Evolutionary conservation across 2,329 filamentous ascomycete genomes (phyloP).

Genomic region (Trichoderma arundinaceum): DNA sequence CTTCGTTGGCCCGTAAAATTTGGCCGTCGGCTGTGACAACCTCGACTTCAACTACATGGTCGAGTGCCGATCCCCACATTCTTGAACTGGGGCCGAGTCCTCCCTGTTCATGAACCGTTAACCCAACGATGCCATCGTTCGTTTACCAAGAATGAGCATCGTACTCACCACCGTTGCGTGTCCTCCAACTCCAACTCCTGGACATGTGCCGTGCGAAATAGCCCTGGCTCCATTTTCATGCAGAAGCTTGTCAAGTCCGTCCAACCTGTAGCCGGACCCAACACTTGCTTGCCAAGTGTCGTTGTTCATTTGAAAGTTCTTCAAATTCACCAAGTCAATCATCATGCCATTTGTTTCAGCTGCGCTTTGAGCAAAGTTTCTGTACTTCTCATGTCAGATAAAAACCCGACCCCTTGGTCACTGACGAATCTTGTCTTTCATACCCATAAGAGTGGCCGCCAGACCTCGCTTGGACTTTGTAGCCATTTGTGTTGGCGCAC

Average conservation of each 20-base stretch:
- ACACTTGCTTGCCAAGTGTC: constrained; percentile 60
- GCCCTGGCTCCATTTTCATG: constrained; percentile 60
- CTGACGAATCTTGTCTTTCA: constrained; percentile 33
- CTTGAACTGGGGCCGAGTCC: constrained; percentile 63
- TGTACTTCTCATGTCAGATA: constrained; percentile 32
- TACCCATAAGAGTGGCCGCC: constrained; percentile 70
- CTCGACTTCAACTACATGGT: constrained; percentile 60
- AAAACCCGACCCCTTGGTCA: background rate
- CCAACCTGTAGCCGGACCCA: constrained; percentile 59
- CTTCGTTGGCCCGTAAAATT: constrained; percentile 54
- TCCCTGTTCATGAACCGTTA: constrained; percentile 47
- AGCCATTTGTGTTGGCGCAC: constrained; percentile 56
- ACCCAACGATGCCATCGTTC: background rate
- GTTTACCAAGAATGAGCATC: background rate
- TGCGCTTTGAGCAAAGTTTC: constrained; percentile 55
- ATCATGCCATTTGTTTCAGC: constrained; percentile 48
- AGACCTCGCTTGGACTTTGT: constrained; percentile 66
- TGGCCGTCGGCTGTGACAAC: constrained; percentile 63
- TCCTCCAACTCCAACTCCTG: constrained; percentile 63
- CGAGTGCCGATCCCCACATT: constrained; percentile 63
- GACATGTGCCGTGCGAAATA: constrained; percentile 65
- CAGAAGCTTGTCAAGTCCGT: constrained; percentile 57
- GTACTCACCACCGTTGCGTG: constrained; percentile 60
- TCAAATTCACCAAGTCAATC: constrained; percentile 60
- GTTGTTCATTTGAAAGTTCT: constrained; percentile 59